Percentiles rank a stretch among this genome's conserved stretches.
phyloP scores from a whole-genome alignment of 2,329 filamentous ascomycete genomes.

The Orbilia quercus region DNA sequence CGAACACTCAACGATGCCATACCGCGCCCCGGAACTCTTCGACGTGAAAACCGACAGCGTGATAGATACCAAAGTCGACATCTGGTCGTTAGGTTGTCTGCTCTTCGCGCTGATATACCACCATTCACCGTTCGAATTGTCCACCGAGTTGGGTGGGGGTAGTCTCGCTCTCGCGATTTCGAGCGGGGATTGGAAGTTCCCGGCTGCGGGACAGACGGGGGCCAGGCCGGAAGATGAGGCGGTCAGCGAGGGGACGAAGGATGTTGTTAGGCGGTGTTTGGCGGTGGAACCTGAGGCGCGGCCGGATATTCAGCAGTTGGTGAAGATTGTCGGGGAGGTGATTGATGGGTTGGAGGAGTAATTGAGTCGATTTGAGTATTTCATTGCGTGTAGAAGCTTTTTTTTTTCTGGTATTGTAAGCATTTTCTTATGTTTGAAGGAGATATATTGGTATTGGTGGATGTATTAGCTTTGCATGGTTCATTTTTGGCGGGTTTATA shows the following conservation, averaged over 20 bases:
- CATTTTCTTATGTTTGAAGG: not conserved
- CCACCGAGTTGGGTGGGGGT: slow-evolving; percentile 94
- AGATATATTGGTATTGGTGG: not conserved
- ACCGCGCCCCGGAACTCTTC: slow-evolving; percentile 96
- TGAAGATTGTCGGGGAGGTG: slow-evolving; percentile 78
- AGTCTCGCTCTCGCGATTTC: slow-evolving; percentile 69
- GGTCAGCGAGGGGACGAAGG: slow-evolving; percentile 82
- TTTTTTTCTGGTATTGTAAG: slow-evolving; percentile 5
- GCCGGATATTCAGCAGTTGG: slow-evolving; percentile 86
- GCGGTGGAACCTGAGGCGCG: slow-evolving; percentile 86
- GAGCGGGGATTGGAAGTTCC: slow-evolving; percentile 95
- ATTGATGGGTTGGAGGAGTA: slow-evolving; percentile 15
- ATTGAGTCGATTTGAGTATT: not conserved
- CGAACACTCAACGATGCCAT: slow-evolving; percentile 98
- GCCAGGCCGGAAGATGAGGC: slow-evolving; percentile 67
- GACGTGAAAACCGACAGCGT: slow-evolving; percentile 93
- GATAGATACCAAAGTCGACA: slow-evolving; percentile 96
- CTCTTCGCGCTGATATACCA: slow-evolving; percentile 95
- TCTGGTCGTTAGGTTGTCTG: slow-evolving; percentile 98
- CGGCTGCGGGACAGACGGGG: slow-evolving; percentile 80
- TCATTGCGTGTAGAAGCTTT: not conserved
- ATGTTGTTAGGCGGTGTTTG: slow-evolving; percentile 87
- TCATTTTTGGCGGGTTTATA: not conserved
- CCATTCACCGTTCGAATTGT: slow-evolving; percentile 95
- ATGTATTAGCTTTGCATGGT: not conserved